phyloP scores from a whole-genome alignment of 2,329 filamentous ascomycete genomes.

The Cladosporium phlei region DNA sequence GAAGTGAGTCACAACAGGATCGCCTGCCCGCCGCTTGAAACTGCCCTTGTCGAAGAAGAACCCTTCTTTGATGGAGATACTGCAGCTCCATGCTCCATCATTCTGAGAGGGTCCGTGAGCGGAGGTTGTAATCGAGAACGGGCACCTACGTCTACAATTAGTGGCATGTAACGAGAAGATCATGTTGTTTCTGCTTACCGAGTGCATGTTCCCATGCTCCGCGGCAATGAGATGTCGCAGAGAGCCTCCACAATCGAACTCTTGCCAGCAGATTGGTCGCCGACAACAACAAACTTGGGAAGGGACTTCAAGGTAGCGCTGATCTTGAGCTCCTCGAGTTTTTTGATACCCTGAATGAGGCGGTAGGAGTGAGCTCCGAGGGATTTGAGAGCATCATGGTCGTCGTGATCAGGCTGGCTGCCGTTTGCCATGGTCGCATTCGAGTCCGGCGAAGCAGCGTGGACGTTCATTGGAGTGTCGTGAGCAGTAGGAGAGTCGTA shows the following conservation, averaged over 20 bases:
- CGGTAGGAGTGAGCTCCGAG: constrained; percentile 62
- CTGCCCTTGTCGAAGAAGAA: constrained; percentile 39
- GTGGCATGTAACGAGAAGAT: background rate
- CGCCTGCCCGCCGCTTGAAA: background rate
- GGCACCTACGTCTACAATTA: constrained; percentile 47
- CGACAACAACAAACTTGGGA: constrained; percentile 76
- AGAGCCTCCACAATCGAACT: constrained; percentile 56
- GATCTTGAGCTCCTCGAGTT: constrained; percentile 68
- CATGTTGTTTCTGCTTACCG: constrained; percentile 11
- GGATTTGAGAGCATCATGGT: constrained; percentile 36
- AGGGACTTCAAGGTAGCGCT: constrained; percentile 62
- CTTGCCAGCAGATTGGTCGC: constrained; percentile 82
- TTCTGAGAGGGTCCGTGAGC: constrained; percentile 45
- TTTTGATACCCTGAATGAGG: constrained; percentile 61
- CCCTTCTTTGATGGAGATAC: constrained; percentile 60
- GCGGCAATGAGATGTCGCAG: constrained; percentile 64
- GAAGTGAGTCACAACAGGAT: constrained; percentile 50
- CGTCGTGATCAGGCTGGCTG: too few relatives aligned
- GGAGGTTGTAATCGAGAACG: constrained; percentile 70
- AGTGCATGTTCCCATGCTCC: constrained; percentile 69
- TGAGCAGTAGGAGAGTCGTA: too few relatives aligned
- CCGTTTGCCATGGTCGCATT: constrained; percentile 8
- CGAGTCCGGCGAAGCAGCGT: too few relatives aligned
- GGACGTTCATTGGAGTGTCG: too few relatives aligned
- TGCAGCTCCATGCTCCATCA: constrained; percentile 57